Evolutionary conservation across 495 filamentous ascomycete genomes (phyloP), one percentile per base, ranked within the genome.

Genomic region (Cercophora newfieldiana): DNA sequence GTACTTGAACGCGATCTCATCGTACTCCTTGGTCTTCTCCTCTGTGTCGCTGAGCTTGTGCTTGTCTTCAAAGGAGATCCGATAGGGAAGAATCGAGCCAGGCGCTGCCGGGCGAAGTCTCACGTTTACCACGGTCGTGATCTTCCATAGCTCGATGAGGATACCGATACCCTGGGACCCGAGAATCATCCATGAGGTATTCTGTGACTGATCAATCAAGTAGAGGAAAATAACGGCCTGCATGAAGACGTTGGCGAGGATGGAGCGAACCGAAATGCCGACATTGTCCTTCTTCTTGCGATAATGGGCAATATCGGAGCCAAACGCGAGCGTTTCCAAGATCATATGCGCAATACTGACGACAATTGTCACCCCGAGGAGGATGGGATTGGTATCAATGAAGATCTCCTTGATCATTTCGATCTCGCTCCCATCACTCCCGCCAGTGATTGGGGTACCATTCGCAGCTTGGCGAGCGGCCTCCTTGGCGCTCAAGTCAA

Each of bases 231-330:
- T 97, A 72, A 98, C 86, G 14, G 81, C 78, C 75, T 99, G 95
- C 95, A 99, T 99, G 78, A 98, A 93, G 67, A 98, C 94, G 72
- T 98, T 99, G 67, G 91, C 94, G 48, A 99, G 82, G 72, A 99
- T 99, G 8, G 96, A 96, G 37, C 95, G 91, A 50, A 99, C 90
- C 7, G 93, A 97, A 28, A 96, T 92, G 61, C 95, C 95, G 33
- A 99, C 92, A 59, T 94, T 91, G 81, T 98, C 96, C 81, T 99
- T 99, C 91, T 99, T 99, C 80, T 98, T 97, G 71, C 92, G 91
- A 86, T 94, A 99, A 78, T 99, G 95, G 26, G 92, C 87, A 72
- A 99, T 96, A 74, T 99, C 95, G 75, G 90, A 96, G 69, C 97
- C 97, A 82, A 99, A 99, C 6, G 95, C 96, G 19, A 99, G 87